Evolutionary conservation across 148 eudicot genomes (phyloP).

Genomic region (Rheum nobile): DNA sequence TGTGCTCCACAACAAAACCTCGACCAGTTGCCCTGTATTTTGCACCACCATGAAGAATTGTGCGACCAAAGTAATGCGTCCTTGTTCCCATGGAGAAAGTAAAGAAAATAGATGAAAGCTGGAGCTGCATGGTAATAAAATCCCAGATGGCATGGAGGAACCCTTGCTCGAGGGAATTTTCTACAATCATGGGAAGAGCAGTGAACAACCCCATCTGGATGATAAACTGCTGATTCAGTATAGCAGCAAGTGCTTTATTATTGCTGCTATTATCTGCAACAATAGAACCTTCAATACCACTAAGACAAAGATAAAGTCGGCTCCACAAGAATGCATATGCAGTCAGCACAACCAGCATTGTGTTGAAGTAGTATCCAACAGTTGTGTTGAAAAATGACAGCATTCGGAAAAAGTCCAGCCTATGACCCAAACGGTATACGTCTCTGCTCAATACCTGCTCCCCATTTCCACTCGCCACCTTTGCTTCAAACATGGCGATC

Average conservation of each 20-base stretch:
- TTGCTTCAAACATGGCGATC: conserved; percentile 89
- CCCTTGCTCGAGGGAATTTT: conserved; percentile 78
- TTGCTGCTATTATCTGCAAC: conserved; percentile 21
- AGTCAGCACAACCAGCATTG: conserved; percentile 73
- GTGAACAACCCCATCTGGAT: conserved; percentile 82
- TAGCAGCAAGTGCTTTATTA: conserved; percentile 65
- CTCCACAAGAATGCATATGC: conserved; percentile 92
- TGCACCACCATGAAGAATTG: conserved; percentile 92
- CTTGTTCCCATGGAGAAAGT: conserved; percentile 91
- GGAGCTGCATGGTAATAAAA: conserved; percentile 83
- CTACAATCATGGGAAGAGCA: conserved; percentile 84
- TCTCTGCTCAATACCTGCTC: conserved; percentile 88
- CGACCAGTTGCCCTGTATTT: conserved; percentile 92
- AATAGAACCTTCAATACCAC: conserved; percentile 62
- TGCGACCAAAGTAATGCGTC: conserved; percentile 83
- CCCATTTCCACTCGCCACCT: conserved; percentile 85
- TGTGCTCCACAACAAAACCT: conserved; percentile 93
- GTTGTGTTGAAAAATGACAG: conserved; percentile 82
- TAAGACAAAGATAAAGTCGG: conserved; percentile 68
- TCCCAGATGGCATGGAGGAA: conserved; percentile 80
- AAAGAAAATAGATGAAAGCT: conserved; percentile 72
- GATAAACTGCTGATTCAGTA: conserved; percentile 79
- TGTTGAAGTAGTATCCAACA: conserved; percentile 80
- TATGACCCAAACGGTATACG: conserved; percentile 80
- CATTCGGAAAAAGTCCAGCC: conserved; percentile 87